A percentile compares a stretch with the other conserved stretches of the same genome.
phyloP scores from a whole-genome alignment of 2,329 filamentous ascomycete genomes.

The Botrytis aclada region DNA sequence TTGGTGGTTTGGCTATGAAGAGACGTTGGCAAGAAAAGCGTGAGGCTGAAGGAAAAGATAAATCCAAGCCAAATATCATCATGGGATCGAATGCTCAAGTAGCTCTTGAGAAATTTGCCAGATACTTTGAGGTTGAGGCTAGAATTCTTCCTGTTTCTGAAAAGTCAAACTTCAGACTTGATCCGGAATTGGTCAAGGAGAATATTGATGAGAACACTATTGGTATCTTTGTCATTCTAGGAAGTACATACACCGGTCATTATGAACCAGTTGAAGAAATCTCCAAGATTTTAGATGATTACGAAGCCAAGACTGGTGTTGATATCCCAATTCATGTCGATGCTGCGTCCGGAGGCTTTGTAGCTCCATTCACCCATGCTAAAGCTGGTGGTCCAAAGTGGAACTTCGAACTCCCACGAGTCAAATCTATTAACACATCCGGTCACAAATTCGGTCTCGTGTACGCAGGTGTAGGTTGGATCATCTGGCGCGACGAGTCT shows the following conservation, averaged over 20 bases:
- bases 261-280: conserved; percentile 71
- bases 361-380: conserved; percentile 59
- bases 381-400: conserved; percentile 56
- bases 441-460: conserved; percentile 63
- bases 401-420: conserved; percentile 60
- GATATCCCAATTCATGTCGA: conserved; percentile 69
- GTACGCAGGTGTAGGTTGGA: conserved; percentile 68
- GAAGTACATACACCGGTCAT: conserved; percentile 71
- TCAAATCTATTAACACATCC: conserved; percentile 64
- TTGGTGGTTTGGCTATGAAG: conserved; percentile 72
- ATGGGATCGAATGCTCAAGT: conserved; percentile 75
- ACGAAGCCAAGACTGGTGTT: conserved; percentile 56
- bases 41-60: conserved; percentile 58
- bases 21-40: conserved; percentile 68
- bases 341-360: conserved; percentile 58
- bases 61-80: conserved; percentile 64
- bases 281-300: conserved; percentile 61
- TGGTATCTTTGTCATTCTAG: conserved; percentile 70
- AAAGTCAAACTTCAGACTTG: conserved; percentile 59
- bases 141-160: conserved; percentile 61
- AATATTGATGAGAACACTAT: conserved; percentile 75
- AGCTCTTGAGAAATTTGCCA: conserved; percentile 68
- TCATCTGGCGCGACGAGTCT: conserved; percentile 63
- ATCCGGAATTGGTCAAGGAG: conserved; percentile 60
- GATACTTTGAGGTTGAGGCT: conserved; percentile 72